A percentile compares a stretch with the other conserved stretches of the same genome.
phyloP scores from a whole-genome alignment of 1,284 basidiomycete species.

The Polyporus tsugae region DNA sequence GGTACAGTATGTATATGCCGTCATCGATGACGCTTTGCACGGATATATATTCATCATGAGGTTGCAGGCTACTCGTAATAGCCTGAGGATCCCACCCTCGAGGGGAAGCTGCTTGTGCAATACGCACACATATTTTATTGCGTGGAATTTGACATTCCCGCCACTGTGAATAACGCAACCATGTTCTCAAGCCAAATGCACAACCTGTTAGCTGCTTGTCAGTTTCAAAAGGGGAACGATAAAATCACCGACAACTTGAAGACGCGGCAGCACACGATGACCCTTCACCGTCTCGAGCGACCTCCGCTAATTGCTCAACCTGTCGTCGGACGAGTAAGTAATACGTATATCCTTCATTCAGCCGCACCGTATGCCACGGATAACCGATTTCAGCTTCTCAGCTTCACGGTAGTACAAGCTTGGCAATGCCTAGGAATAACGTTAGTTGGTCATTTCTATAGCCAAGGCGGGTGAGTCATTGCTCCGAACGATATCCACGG shows the following conservation, averaged over 20 bases:
- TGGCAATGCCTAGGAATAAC: too few species aligned
- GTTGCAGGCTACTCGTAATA: not conserved
- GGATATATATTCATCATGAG: not conserved
- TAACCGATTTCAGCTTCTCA: too few species aligned
- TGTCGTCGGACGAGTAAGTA: too few species aligned
- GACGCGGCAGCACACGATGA: not conserved
- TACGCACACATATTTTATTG: too few species aligned
- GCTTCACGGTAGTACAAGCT: too few species aligned
- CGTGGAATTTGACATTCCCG: not conserved
- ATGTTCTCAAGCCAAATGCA: not conserved
- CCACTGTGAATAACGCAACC: not conserved
- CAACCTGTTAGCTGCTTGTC: not conserved
- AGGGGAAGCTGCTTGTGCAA: not conserved
- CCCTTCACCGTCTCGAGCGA: not conserved
- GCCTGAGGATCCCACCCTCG: not conserved
- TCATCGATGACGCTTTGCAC: not conserved
- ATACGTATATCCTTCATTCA: too few species aligned
- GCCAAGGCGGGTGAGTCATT: too few species aligned
- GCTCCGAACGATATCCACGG: too few species aligned
- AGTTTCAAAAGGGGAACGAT: not conserved
- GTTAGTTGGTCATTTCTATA: too few species aligned
- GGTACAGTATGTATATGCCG: not conserved
- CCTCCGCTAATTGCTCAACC: not conserved
- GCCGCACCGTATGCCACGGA: too few species aligned
- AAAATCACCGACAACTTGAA: not conserved